These are phyloP conservation scores for Xylariaceae sp. DNA, from an alignment of 2,329 filamentous ascomycete genomes.

Conservation along the genomic window DNA sequence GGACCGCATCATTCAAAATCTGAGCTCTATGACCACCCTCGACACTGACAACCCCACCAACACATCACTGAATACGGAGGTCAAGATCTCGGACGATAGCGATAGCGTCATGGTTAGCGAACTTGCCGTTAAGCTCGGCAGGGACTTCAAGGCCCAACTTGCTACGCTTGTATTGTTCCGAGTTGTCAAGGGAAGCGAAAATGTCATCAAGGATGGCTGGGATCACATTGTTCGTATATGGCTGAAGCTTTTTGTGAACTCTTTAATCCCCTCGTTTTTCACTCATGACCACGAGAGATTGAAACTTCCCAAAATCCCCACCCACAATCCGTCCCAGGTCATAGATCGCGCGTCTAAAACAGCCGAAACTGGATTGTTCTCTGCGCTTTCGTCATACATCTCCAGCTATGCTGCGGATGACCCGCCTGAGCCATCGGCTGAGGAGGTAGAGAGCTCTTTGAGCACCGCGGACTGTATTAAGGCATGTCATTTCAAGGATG, in stretches of 20 bases:
- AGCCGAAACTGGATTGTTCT: conserved; percentile 81
- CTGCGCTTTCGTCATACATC: conserved; percentile 91
- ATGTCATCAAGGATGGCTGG: conserved; percentile 72
- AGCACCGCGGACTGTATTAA: conserved; percentile 93
- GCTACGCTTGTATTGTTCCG: conserved; percentile 94
- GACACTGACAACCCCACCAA: conserved; percentile 72
- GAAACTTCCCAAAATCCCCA: conserved; percentile 74
- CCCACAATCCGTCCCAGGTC: conserved; percentile 87
- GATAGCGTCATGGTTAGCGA: conserved; percentile 89
- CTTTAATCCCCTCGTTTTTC: conserved; percentile 79
- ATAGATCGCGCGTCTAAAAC: conserved; percentile 81
- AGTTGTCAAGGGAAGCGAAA: conserved; percentile 81
- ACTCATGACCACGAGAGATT: conserved; percentile 58
- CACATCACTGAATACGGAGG: conserved; percentile 88
- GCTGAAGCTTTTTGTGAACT: conserved; percentile 94
- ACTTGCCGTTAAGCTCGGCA: conserved; percentile 89
- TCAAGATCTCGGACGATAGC: conserved; percentile 84
- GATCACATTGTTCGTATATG: conserved; percentile 82
- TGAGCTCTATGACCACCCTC: conserved; percentile 86
- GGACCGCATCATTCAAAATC: conserved; percentile 86
- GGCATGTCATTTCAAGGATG: conserved; percentile 76
- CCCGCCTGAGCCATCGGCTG: conserved; percentile 93
- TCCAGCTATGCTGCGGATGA: conserved; percentile 99
- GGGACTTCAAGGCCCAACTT: conserved; percentile 89
- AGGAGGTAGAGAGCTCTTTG: conserved; percentile 92